Percentiles rank a stretch among this genome's conserved stretches.
Conservation (phyloP, 1,139 yeast genomes). For the Hansenula anomala region DNA sequence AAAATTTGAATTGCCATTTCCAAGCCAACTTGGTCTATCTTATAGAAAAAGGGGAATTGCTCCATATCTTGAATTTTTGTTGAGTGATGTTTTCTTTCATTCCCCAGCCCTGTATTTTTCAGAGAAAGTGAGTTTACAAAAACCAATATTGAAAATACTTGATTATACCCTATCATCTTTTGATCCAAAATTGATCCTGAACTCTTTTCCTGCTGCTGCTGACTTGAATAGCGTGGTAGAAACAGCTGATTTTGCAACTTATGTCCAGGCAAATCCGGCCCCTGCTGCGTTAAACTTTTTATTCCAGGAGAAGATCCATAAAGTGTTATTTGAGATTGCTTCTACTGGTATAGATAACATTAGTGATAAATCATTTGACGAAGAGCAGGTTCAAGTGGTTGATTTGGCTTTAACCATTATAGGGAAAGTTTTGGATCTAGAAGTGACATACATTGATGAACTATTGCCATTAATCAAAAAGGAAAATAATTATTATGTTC, state of each 20-base stretch:
- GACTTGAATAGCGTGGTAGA: conserved; percentile 48
- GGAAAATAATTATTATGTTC: conserved; percentile 34
- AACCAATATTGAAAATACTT: conserved; percentile 47
- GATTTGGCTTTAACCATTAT: conserved; percentile 39
- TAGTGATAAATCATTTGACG: conserved; percentile 33
- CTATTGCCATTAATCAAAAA: conserved; percentile 35
- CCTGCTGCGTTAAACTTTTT: conserved; percentile 57
- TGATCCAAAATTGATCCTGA: conserved; percentile 57
- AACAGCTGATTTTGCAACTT: conserved; percentile 33
- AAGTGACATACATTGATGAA: conserved; percentile 49
- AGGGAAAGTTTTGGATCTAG: conserved; percentile 46
- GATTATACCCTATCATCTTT: conserved; percentile 50
- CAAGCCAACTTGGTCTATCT: conserved; percentile 56
- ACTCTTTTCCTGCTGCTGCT: conserved; percentile 43
- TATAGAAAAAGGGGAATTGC: conserved; percentile 68
- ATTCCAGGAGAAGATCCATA: conserved; percentile 54
- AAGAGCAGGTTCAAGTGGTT: conserved; percentile 31
- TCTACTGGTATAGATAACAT: conserved; percentile 50
- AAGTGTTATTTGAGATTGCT: conserved; percentile 50
- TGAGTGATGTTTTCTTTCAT: conserved; percentile 59
- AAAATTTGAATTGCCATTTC: conserved; percentile 47
- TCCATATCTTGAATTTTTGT: conserved; percentile 73
- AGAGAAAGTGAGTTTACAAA: conserved; percentile 46
- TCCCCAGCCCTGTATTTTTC: conserved; percentile 30
- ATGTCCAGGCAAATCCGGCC: conserved; percentile 60